Percentiles rank a stretch among this genome's conserved stretches.
Conservation (phyloP, 768 basidiomycete species). For the Cystobasidium ongulense region DNA sequence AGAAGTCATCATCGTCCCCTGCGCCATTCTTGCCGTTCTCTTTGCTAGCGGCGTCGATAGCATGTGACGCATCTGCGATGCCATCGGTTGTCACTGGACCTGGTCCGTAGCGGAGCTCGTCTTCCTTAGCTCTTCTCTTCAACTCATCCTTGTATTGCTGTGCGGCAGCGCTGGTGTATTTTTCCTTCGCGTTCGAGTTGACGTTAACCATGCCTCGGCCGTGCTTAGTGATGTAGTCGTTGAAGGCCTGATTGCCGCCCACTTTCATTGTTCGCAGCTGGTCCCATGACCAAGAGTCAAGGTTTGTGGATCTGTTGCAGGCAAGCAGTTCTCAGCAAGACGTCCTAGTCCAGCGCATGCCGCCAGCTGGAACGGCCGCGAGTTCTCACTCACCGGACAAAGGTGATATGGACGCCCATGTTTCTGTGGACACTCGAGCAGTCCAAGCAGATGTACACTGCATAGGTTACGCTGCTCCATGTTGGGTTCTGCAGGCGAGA, state of each 20-base stretch:
- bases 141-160: constrained; percentile 90
- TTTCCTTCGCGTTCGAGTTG: constrained; percentile 67
- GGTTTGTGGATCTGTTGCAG: constrained; percentile 72
- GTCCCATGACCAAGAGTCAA: constrained; percentile 82
- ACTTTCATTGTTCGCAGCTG: constrained; percentile 95
- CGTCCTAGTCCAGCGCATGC: too few relatives aligned
- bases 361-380: not conserved
- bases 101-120: constrained; percentile 46
- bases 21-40: constrained; percentile 45
- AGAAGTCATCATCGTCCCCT: constrained; percentile 76
- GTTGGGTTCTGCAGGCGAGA: constrained; percentile 74
- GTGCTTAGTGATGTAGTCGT: constrained; percentile 81
- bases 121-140: constrained; percentile 67
- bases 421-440: constrained; percentile 92
- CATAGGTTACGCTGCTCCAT: constrained; percentile 94
- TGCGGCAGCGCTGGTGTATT: constrained; percentile 75
- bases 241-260: constrained; percentile 78
- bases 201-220: constrained; percentile 49
- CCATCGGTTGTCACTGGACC: constrained; percentile 58
- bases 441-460: constrained; percentile 93
- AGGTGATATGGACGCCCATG: constrained; percentile 96
- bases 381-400: constrained; percentile 64
- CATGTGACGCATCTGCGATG: constrained; percentile 49
- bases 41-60: constrained; percentile 43
- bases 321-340: too few relatives aligned